Evolutionary conservation across 495 filamentous ascomycete species (phyloP), one percentile per base, ranked within the genome.

Genomic region (Friedmanniomyces endolithicus): DNA sequence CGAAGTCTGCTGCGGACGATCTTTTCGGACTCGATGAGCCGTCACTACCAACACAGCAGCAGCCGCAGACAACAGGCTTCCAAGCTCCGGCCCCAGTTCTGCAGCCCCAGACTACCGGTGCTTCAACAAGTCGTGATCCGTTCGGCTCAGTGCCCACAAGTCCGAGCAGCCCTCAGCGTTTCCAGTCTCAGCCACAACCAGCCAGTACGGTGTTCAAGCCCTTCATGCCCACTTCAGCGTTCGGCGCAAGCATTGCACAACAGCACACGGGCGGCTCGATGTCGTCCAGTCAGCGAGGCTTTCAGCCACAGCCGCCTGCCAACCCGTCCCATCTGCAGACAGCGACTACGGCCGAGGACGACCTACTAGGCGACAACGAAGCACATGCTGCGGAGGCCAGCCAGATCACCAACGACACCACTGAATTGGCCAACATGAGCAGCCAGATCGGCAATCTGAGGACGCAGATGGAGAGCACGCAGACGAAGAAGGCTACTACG

Each of bases 391-490:
- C 95, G 65, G 78, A 89, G 47, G 88, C 80, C 65, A 94, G 85
- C 65, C 90, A 84, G 64, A 70, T 97, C 45, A 90, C 82, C 0
- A 82, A 80, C 55, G 92, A 98, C 67, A 92, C 88, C 4, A 83
- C 85, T 1, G 92, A 98, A 64, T 75, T 97, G n/a, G 92, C 89
- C 27, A 98, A 98, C 63, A 70, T 98, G 52, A 95, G 89, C 6
- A 97, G 95, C 67, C 90, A 97, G 67, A 85, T 98, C 53, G 83
- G 88, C 6, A 87, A 82, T 7, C 70, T 98, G 53, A 81, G 88
- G 1, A 92, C 85, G 67, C 88, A 98, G 73, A 95, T 95, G 78
- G 85, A 92, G 66, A 87, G 87, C 55, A 82, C 95, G 4, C 89
- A 94, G 64, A 78, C 73, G 35, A 89, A 95, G 69, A 81, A 86